phyloP scores from a whole-genome alignment of 768 basidiomycete genomes.

The Calocybe gangraenosa region DNA sequence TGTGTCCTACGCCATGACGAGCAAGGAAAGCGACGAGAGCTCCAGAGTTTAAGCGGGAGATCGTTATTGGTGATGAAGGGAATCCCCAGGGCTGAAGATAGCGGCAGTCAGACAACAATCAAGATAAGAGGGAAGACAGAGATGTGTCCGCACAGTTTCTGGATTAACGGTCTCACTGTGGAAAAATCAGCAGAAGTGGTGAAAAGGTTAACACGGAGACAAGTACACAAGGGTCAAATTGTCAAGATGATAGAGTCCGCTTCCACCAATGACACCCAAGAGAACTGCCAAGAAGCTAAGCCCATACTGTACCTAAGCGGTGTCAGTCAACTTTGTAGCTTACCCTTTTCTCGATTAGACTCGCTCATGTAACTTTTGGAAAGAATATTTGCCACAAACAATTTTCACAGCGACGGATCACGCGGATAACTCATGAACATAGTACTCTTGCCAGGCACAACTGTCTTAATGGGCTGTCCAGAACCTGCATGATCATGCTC shows the following conservation, averaged over 20 bases:
- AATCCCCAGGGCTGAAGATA: slow-evolving; percentile 86
- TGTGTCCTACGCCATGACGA: slow-evolving; percentile 83
- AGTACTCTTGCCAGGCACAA: no score
- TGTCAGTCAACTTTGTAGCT: no score
- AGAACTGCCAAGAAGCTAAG: slow-evolving; percentile 43
- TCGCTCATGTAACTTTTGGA: no score
- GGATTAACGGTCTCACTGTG: slow-evolving; percentile 71
- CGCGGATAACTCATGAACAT: no score
- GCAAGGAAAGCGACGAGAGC: slow-evolving; percentile 84
- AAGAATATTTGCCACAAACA: no score
- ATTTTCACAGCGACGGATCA: no score
- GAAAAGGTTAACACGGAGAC: neutral
- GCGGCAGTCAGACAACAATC: neutral
- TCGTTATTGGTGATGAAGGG: slow-evolving; percentile 90
- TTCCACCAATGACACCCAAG: slow-evolving; percentile 89
- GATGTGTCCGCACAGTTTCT: slow-evolving; percentile 58
- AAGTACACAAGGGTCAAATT: slow-evolving; percentile 79
- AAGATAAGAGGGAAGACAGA: neutral
- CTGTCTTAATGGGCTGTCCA: no score
- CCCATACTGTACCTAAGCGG: no score
- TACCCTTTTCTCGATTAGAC: no score
- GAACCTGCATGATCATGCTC: no score
- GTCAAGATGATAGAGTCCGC: slow-evolving; percentile 89
- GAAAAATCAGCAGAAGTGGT: neutral
- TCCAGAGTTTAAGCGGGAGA: slow-evolving; percentile 82